Evolutionary conservation across 2,329 filamentous ascomycete species (phyloP).

Genomic region (Aspergillus floridensis): DNA sequence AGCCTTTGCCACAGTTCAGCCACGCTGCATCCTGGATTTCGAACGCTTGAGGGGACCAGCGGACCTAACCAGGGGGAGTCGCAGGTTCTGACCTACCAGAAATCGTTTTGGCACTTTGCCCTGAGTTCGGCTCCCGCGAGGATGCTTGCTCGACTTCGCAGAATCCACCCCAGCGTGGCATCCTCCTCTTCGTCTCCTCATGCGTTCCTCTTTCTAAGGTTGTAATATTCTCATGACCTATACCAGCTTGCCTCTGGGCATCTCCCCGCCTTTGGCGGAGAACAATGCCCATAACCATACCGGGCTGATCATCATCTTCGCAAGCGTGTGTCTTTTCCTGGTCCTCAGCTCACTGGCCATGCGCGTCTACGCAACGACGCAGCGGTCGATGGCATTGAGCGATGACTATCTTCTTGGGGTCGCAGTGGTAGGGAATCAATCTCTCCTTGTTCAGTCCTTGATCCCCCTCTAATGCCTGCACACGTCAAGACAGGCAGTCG

Average conservation of each 20-base stretch:
- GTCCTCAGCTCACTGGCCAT: constrained; percentile 40
- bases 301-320: constrained; percentile 41
- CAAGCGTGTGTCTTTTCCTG: constrained; percentile 39
- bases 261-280: constrained; percentile 34
- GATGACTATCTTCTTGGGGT: constrained; percentile 37
- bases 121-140: too few relatives aligned
- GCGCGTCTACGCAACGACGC: constrained; percentile 39
- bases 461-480: neutral
- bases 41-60: too few relatives aligned
- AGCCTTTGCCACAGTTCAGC: too few relatives aligned
- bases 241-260: constrained; percentile 16
- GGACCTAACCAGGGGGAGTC: too few relatives aligned
- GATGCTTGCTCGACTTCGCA: too few relatives aligned
- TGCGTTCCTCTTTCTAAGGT: too few relatives aligned
- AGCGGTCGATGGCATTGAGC: constrained; percentile 28
- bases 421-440: neutral
- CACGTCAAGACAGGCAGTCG: constrained; percentile 26
- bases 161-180: neutral
- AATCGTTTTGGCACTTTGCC: too few relatives aligned
- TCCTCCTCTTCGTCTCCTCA: neutral
- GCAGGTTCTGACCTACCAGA: too few relatives aligned
- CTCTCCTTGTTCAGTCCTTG: neutral
- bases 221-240: neutral
- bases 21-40: too few relatives aligned
- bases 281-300: constrained; percentile 40